Evolutionary conservation across 805 yeast species (phyloP).

Genomic region (Saturnispora gosingensis): DNA sequence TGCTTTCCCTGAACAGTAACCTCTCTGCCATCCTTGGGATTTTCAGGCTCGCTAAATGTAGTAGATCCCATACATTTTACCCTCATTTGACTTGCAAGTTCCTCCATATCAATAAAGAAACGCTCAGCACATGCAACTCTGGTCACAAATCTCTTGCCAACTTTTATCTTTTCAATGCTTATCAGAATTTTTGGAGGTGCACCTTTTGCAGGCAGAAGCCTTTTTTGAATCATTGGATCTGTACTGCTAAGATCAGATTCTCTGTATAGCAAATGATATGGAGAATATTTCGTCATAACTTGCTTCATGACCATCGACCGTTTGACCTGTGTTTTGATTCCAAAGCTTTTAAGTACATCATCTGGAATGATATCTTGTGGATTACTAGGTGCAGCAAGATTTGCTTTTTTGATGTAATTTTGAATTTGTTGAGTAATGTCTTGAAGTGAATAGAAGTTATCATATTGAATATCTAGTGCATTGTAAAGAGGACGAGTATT

Average conservation of each 20-base stretch:
- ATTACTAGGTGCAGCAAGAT: conserved; percentile 39
- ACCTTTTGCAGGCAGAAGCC: conserved; percentile 46
- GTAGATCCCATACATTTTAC: conserved; percentile 85
- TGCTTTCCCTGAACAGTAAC: conserved; percentile 92
- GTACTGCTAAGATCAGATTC: conserved; percentile 16
- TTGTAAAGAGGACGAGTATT: conserved; percentile 39
- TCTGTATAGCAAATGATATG: conserved; percentile 8
- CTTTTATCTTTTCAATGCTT: conserved; percentile 59
- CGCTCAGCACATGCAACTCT: conserved; percentile 59
- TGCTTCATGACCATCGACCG: conserved; percentile 7
- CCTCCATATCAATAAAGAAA: conserved; percentile 55
- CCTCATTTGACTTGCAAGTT: conserved; percentile 58
- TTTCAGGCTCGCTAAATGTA: conserved; percentile 51
- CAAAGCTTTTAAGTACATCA: conserved; percentile 33
- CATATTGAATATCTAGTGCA: conserved; percentile 29
- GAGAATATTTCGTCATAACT: conserved; percentile 8
- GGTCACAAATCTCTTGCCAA: conserved; percentile 77
- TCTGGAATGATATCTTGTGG: conserved; percentile 50
- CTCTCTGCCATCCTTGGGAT: conserved; percentile 47
- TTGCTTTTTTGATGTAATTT: conserved; percentile 46
- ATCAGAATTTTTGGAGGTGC: conserved; percentile 56
- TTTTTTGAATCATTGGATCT: conserved; percentile 12
- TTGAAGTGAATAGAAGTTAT: conserved; percentile 37
- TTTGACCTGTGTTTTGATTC: conserved; percentile 30
- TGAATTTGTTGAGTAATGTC: conserved; percentile 48